Evolutionary conservation across 805 yeast genomes (phyloP), one percentile per base, ranked within the genome.

Genomic region (Wickerhamomyces chambardii): DNA sequence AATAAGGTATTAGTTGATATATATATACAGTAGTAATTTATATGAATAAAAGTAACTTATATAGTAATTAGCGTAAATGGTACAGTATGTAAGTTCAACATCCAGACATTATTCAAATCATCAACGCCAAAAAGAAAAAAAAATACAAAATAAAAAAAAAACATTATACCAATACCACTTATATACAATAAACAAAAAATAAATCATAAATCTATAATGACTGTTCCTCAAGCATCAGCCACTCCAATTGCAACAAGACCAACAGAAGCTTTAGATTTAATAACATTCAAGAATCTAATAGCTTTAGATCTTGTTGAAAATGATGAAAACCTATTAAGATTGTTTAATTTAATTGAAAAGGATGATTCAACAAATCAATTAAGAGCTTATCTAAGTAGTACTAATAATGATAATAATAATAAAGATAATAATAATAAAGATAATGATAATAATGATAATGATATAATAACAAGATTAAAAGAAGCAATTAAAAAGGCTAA

Each of bases 201-300:
- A 36, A 19, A 30, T n/a, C 5, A n/a, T 21, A 15, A 2, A 12
- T 4, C 5, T 24, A 42, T 3, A 14, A 50, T 48, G 55, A 35
- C 51, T 8, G 37, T 39, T 6, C 32, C 40, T 10, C 56, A 50
- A 35, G 38, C 55, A 0, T 39, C 34, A 22, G 39, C 43, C 4
- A 5, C 6, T 6, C 29, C 29, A 15, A 37, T 38, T 0, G 51
- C 54, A 17, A 35, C 45, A 8, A 36, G 40, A 8, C 30, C 35
- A 14, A 30, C 35, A n/a, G 31, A 29, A 10, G 18, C 43, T 1
- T 34, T 51, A 4, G 54, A 48, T 18, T 48, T 44, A 1, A 42
- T 51, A 18, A 50, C 56, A 4, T 31, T 51, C 30, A 51, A 51
- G 38, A 51, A 50, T 34, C 22, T 50, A 12, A 46, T 51, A 9